Percentiles rank a stretch among this genome's conserved stretches.
Evolutionary conservation across 202 grass and related monocot genomes (phyloP).

Genomic region (Miscanthus sacchariflorus): DNA sequence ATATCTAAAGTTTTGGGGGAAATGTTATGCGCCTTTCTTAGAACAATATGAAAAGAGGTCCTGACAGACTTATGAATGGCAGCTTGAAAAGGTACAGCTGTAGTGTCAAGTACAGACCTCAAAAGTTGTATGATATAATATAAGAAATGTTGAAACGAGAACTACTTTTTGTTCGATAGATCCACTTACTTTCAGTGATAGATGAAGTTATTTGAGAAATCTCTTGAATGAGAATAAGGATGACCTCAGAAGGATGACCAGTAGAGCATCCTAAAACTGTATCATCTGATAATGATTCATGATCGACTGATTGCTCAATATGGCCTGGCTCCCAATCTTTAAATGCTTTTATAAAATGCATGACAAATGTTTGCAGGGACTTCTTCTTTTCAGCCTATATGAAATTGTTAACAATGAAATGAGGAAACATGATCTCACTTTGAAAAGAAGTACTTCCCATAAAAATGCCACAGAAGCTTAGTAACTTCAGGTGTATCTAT

Average conservation of each 20-base stretch:
- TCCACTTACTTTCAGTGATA: constrained; percentile 84
- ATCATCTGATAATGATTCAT: constrained; percentile 61
- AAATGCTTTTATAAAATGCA: constrained; percentile 92
- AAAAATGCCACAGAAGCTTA: constrained; percentile 27
- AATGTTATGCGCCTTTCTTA: constrained; percentile 29
- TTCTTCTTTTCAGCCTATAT: constrained; percentile 98
- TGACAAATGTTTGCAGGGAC: constrained; percentile 81
- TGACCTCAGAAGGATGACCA: constrained; percentile 95
- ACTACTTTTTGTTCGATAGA: constrained; percentile 19
- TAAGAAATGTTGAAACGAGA: constrained; percentile 17
- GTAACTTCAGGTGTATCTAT: constrained; percentile 30
- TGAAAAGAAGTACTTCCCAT: neutral
- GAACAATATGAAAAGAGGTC: constrained; percentile 29
- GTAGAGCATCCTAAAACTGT: constrained; percentile 81
- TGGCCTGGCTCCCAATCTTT: constrained; percentile 79
- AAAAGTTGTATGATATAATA: constrained; percentile 30
- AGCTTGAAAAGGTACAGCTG: constrained; percentile 19
- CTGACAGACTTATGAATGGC: constrained; percentile 22
- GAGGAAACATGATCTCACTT: constrained; percentile 31
- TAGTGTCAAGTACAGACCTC: constrained; percentile 14
- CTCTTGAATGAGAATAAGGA: constrained; percentile 94
- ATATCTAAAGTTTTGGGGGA: neutral
- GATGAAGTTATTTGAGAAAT: constrained; percentile 79
- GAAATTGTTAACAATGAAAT: constrained; percentile 49
- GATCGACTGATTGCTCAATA: constrained; percentile 60